These are phyloP conservation scores for Carex arenaria DNA, from an alignment of 202 grass and related monocot species.

Conservation along the genomic window DNA sequence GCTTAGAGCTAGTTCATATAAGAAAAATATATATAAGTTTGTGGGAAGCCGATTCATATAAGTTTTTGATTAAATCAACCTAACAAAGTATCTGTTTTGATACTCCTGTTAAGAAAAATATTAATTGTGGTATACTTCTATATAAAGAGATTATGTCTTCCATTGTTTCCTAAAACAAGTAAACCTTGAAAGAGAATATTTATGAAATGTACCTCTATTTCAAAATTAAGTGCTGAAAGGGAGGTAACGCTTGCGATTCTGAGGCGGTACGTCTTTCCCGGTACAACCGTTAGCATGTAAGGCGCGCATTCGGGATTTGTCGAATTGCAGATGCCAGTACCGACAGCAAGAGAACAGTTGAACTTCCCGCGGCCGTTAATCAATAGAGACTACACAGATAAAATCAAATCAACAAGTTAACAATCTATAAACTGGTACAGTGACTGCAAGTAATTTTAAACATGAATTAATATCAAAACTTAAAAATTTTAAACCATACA, in stretches of 20 bases:
- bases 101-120: not conserved
- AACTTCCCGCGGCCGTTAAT: constrained; percentile 61
- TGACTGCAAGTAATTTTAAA: not conserved
- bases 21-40: not conserved
- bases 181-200: not conserved
- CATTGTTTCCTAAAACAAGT: not conserved
- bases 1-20: not conserved
- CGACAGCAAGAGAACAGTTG: constrained; percentile 41
- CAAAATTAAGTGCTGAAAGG: constrained; percentile 71
- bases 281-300: constrained; percentile 65
- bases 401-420: not conserved
- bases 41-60: not conserved
- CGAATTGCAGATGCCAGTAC: constrained; percentile 27
- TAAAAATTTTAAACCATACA: constrained; percentile 11
- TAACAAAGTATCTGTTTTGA: not conserved
- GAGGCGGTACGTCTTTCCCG: constrained; percentile 65
- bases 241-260: constrained; percentile 72
- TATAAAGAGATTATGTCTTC: too few relatives aligned
- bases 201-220: constrained; percentile 57
- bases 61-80: not conserved
- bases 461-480: not conserved
- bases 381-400: constrained; percentile 38
- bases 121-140: not conserved
- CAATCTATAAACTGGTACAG: not conserved
- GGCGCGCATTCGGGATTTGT: constrained; percentile 34